These are phyloP conservation scores for Diplodia intermedia DNA, from an alignment of 2,329 filamentous ascomycete genomes.

Conservation along the genomic window DNA sequence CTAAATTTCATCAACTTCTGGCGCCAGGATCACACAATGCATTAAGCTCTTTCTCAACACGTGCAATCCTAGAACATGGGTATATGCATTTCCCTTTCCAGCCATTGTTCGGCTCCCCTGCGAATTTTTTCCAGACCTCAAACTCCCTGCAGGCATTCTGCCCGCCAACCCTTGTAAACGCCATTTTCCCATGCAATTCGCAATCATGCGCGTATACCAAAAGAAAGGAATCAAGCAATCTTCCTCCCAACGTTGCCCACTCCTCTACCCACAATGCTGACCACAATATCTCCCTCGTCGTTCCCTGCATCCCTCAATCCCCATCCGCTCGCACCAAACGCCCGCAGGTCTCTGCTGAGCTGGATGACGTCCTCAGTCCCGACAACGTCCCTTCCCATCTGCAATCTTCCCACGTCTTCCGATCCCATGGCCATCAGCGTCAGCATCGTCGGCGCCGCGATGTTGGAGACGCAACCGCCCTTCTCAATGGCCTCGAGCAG, in stretches of 20 bases:
- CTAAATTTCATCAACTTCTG: too few relatives aligned
- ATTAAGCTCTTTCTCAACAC: not conserved
- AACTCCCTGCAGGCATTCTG: conserved; percentile 9
- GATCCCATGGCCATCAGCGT: conserved; percentile 97
- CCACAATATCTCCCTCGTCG: conserved; percentile 73
- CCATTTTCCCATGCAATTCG: conserved; percentile 19
- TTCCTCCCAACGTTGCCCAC: conserved; percentile 96
- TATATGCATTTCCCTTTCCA: conserved; percentile 26
- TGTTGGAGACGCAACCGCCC: conserved; percentile 79
- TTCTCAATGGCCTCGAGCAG: conserved; percentile 81
- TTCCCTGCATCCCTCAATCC: conserved; percentile 74
- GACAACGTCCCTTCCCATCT: conserved; percentile 80
- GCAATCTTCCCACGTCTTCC: conserved; percentile 89
- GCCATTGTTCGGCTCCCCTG: not conserved
- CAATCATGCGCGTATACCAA: not conserved
- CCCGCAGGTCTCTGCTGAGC: conserved; percentile 81
- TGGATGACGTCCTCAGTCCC: conserved; percentile 81
- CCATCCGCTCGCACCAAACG: conserved; percentile 92
- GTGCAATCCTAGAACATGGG: conserved; percentile 15
- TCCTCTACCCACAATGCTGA: conserved; percentile 91
- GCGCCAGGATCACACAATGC: not conserved
- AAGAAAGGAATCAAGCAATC: conserved; percentile 61
- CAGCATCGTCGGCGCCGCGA: conserved; percentile 76
- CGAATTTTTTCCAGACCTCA: conserved; percentile 13
- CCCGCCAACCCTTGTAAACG: not conserved